Conservation (phyloP, 2,329 filamentous ascomycete species). For the Tolypocladium tundrense region DNA sequence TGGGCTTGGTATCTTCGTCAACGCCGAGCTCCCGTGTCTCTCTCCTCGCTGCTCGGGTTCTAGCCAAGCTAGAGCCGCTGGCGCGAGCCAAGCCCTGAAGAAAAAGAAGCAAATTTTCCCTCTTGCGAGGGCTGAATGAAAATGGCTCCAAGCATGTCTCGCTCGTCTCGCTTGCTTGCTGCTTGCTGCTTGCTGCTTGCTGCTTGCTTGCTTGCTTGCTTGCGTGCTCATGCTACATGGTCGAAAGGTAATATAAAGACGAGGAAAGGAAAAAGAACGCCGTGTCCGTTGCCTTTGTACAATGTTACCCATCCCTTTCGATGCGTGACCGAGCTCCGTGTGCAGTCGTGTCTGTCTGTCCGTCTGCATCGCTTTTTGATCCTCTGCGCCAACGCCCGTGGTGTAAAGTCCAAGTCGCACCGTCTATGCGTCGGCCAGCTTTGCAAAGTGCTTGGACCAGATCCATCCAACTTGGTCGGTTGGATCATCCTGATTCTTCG, state of each 20-base stretch:
- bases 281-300: not conserved
- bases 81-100: not conserved
- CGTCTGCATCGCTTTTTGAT: not conserved
- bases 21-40: not conserved
- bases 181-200: not conserved
- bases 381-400: not conserved
- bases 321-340: not conserved
- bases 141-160: not conserved
- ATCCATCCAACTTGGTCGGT: conserved; percentile 83
- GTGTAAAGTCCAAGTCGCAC: not conserved
- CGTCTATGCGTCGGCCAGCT: conserved; percentile 40
- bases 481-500: conserved; percentile 90
- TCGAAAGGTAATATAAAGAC: conserved; percentile 5
- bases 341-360: not conserved
- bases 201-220: not conserved
- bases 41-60: not conserved
- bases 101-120: not conserved
- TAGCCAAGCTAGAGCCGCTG: not conserved
- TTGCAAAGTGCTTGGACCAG: conserved; percentile 96
- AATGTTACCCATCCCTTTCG: not conserved
- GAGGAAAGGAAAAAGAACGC: conserved; percentile 3
- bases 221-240: not conserved
- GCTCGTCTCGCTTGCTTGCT: not conserved
- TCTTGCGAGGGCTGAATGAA: not conserved
- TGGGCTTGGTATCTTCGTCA: not conserved